Base-by-base conservation (phyloP, 1,284 basidiomycete genomes). In the Microbotryomycetes sp. region DNA sequence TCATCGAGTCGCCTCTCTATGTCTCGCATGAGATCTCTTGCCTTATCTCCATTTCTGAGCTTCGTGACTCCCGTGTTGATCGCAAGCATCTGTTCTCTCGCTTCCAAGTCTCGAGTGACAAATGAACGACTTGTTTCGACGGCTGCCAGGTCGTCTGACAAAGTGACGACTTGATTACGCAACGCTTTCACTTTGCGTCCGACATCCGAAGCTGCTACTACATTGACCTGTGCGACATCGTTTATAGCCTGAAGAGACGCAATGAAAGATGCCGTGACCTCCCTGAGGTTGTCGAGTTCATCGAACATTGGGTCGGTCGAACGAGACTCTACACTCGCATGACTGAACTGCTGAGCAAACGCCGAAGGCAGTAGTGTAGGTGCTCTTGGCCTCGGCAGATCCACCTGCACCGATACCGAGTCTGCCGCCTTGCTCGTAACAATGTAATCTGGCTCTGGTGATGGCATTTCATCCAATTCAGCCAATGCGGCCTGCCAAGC, bases 1-100 rank as follows among this genome's bases (percentile, higher is more conserved):
- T 76, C 65, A 48, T 67, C 72, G 68, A 73, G 72, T 16, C 73
- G 64, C 62, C 19, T 64, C 53, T 58, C 22, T 12, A 30, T 29
- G n/a, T 26, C 50, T 52, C 22, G n/a, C n/a, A 52, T 29, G n/a
- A 28, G 25, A 12, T 52, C 26, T 29, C 50, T 52, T 7, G 50
- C 50, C 50, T n/a, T n/a, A 12, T 25, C 25, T 16, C 25, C 50
- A 19, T 28, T 52, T 7, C 23, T 25, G 25, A 26, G 25, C 26
- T 29, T 52, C 50, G 15, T 4, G 7, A n/a, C 30, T 30, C 25
- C 14, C 25, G 25, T 6, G 9, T 30, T 6, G n/a, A n/a, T n/a
- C n/a, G n/a, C n/a, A n/a, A n/a, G n/a, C n/a, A n/a, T n/a, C 50
- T 30, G 23, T 30, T 52, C 4, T n/a, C 2, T 19, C 16, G 25